Conservation (phyloP, 495 filamentous ascomycete species). For the Cercophora newfieldiana region DNA sequence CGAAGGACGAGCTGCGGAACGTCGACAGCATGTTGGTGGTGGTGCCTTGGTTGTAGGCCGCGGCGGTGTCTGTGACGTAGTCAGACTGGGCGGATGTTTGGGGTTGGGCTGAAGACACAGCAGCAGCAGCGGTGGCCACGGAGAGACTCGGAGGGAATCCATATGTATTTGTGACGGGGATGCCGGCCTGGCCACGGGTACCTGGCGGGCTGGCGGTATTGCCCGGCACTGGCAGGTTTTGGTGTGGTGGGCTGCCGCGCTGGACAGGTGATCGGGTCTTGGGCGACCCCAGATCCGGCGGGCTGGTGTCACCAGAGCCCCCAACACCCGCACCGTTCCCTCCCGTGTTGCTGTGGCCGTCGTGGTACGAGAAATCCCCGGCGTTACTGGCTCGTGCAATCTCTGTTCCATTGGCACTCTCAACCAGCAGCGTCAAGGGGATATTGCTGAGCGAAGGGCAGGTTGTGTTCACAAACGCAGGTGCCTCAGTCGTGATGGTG, state of each 20-base stretch:
- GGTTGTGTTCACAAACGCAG: slow-evolving; percentile 65
- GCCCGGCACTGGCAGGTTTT: slow-evolving; percentile 27
- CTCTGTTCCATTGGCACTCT: slow-evolving; percentile 62
- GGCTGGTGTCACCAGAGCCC: slow-evolving; percentile 37
- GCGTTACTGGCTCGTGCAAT: slow-evolving; percentile 62
- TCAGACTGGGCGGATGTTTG: slow-evolving; percentile 28
- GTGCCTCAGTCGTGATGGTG: slow-evolving; percentile 69
- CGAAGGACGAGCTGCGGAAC: slow-evolving; percentile 44
- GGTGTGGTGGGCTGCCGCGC: slow-evolving; percentile 41
- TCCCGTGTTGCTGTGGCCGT: slow-evolving; percentile 33
- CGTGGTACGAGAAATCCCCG: slow-evolving; percentile 73
- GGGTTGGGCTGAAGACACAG: no score
- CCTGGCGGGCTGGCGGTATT: slow-evolving; percentile 31
- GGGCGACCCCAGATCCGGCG: slow-evolving; percentile 49
- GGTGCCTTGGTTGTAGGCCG: slow-evolving; percentile 40
- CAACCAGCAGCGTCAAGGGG: slow-evolving; percentile 70
- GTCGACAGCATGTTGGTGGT: slow-evolving; percentile 49
- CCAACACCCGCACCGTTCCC: slow-evolving; percentile 32
- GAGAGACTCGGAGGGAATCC: slow-evolving; percentile 44
- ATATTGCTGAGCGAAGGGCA: slow-evolving; percentile 64
- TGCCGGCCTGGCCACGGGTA: slow-evolving; percentile 31
- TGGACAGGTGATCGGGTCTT: slow-evolving; percentile 48
- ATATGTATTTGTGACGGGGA: slow-evolving; percentile 48
- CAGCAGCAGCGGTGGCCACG: slow-evolving; percentile 37
- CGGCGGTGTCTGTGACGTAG: slow-evolving; percentile 32